Evolutionary conservation across 2,329 filamentous ascomycete species (phyloP).

Genomic region (Fusarium secorum): DNA sequence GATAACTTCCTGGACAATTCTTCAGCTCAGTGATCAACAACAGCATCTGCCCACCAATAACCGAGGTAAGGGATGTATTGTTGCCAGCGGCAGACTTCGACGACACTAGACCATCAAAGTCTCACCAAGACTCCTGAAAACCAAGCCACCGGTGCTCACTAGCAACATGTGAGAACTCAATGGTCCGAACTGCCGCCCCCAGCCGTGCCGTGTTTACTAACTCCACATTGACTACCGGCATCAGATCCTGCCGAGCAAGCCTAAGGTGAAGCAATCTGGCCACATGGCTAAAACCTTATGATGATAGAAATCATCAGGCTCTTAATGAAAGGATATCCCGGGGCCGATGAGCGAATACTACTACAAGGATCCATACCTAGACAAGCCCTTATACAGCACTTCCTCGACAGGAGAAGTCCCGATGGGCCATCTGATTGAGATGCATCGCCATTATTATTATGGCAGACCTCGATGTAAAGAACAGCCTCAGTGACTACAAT

Average conservation of each 20-base stretch:
- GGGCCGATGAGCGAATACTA: background rate
- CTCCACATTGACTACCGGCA: background rate
- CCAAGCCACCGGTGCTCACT: background rate
- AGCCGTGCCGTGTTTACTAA: background rate
- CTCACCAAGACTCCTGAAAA: background rate
- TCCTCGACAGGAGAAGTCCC: background rate
- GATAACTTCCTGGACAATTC: no score
- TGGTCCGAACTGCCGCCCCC: background rate
- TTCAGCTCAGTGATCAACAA: background rate
- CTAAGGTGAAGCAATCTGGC: background rate
- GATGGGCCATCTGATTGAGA: background rate
- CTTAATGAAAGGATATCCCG: no score
- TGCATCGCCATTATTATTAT: background rate
- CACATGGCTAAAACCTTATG: background rate
- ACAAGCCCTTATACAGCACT: background rate
- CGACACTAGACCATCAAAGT: background rate
- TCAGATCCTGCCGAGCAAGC: background rate
- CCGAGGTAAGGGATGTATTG: background rate
- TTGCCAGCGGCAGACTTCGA: background rate
- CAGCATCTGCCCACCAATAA: background rate
- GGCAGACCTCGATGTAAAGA: background rate
- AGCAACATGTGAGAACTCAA: background rate
- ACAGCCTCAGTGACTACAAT: background rate
- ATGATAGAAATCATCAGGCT: background rate
- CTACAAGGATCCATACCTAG: background rate